Percentiles rank a stretch among this genome's conserved stretches.
phyloP scores from a whole-genome alignment of 2,329 filamentous ascomycete genomes.

The Beauveria bassiana region DNA sequence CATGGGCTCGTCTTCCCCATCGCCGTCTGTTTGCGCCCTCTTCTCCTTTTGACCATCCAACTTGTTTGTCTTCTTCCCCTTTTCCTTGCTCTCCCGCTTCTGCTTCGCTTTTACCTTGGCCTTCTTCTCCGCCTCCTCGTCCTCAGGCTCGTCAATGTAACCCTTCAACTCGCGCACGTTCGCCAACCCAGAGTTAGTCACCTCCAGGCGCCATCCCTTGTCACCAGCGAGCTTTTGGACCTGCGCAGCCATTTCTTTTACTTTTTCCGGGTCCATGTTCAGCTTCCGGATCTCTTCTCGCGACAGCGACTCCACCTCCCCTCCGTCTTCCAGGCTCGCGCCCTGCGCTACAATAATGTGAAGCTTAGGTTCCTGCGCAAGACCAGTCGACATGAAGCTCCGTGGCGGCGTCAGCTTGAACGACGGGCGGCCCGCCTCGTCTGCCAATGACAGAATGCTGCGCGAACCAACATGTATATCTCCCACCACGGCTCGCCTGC shows the following conservation, averaged over 20 bases:
- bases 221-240: slow-evolving; percentile 62
- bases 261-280: slow-evolving; percentile 56
- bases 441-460: slow-evolving; percentile 37
- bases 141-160: slow-evolving; percentile 40
- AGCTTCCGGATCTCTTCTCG: slow-evolving; percentile 61
- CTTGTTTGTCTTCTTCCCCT: slow-evolving; percentile 12
- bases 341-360: slow-evolving; percentile 36
- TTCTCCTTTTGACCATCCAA: neutral
- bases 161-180: slow-evolving; percentile 58
- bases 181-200: slow-evolving; percentile 58
- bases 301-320: slow-evolving; percentile 51
- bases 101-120: neutral
- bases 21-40: neutral
- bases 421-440: slow-evolving; percentile 39
- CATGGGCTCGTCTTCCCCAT: slow-evolving; percentile 17
- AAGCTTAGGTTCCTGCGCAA: slow-evolving; percentile 20
- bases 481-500: slow-evolving; percentile 38
- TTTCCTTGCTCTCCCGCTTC: slow-evolving; percentile 9
- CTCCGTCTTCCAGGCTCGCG: slow-evolving; percentile 48
- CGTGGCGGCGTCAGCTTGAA: slow-evolving; percentile 38
- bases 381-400: slow-evolving; percentile 26
- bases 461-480: slow-evolving; percentile 46
- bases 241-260: slow-evolving; percentile 62
- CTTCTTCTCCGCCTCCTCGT: slow-evolving; percentile 13
- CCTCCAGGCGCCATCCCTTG: slow-evolving; percentile 71